Percentiles rank a stretch among this genome's conserved stretches.
These are phyloP conservation scores for Aschersonia sp. DNA, from an alignment of 2,329 filamentous ascomycete genomes.

Conservation along the genomic window DNA sequence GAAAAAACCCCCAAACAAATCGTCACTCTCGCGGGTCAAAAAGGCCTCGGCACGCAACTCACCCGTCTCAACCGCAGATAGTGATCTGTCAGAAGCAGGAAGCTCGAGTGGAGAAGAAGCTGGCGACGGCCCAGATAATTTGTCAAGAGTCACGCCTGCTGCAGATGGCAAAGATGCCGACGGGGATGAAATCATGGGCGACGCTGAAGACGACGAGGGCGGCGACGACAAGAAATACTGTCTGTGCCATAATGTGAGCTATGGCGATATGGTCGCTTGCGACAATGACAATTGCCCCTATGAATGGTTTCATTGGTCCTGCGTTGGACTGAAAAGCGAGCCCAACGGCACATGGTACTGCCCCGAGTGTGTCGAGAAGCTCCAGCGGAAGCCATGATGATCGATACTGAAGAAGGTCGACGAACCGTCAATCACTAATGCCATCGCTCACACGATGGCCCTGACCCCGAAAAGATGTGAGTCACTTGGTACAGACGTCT, in stretches of 20 bases:
- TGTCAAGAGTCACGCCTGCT: conserved; percentile 16
- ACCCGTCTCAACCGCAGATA: conserved; percentile 47
- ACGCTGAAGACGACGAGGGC: conserved; percentile 52
- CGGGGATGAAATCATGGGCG: conserved; percentile 39
- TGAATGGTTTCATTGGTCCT: conserved; percentile 82
- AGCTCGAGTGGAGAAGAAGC: conserved; percentile 38
- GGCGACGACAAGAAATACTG: conserved; percentile 73
- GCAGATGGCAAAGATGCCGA: conserved; percentile 23
- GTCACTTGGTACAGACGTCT: too few species aligned
- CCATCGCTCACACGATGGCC: too few species aligned
- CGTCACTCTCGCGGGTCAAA: conserved; percentile 48
- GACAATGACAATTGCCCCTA: conserved; percentile 70
- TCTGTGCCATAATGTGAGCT: conserved; percentile 68
- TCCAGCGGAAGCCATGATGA: conserved; percentile 26
- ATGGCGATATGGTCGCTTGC: conserved; percentile 80
- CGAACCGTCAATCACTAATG: too few species aligned
- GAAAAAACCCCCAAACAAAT: conserved; percentile 40
- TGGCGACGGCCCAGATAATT: conserved; percentile 18
- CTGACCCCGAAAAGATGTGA: too few species aligned
- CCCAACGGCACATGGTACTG: conserved; percentile 56
- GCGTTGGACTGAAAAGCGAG: conserved; percentile 53
- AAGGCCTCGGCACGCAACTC: conserved; percentile 43
- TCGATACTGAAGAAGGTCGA: neutral
- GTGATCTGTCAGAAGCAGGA: conserved; percentile 49
- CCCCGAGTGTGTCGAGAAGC: conserved; percentile 41